Evolutionary conservation across 169 alveolate species (phyloP).

Genomic region (Plasmodium reichenowi): DNA sequence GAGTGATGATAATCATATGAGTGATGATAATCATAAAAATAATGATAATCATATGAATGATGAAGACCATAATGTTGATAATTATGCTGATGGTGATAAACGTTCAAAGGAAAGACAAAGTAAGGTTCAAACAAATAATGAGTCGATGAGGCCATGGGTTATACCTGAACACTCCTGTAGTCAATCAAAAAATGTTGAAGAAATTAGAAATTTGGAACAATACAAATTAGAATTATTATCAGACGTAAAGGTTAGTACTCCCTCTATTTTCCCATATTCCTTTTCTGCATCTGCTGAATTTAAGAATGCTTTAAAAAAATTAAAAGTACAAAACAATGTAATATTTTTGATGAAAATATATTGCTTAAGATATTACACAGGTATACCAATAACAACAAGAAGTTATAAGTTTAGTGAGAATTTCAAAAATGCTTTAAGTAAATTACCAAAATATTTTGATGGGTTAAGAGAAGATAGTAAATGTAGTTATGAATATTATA

Average conservation of each 20-base stretch:
- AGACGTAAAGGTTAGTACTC: slow-evolving; percentile 87
- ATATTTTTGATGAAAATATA: slow-evolving; percentile 87
- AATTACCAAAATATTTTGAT: slow-evolving; percentile 74
- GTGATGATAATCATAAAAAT: neutral
- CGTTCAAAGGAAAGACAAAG: neutral
- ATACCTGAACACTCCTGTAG: slow-evolving; percentile 77
- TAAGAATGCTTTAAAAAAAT: slow-evolving; percentile 81
- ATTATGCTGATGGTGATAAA: neutral
- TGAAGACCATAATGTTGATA: neutral
- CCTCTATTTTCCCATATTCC: slow-evolving; percentile 79
- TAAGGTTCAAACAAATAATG: neutral
- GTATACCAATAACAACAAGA: slow-evolving; percentile 79
- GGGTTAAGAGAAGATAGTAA: slow-evolving; percentile 73
- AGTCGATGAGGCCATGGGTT: slow-evolving; percentile 53
- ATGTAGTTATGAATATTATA: slow-evolving; percentile 73
- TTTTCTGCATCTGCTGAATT: slow-evolving; percentile 89
- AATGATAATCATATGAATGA: neutral
- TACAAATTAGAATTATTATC: slow-evolving; percentile 84
- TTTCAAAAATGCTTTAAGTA: slow-evolving; percentile 77
- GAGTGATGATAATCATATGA: neutral
- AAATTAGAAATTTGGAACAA: slow-evolving; percentile 77
- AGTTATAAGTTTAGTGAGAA: slow-evolving; percentile 78
- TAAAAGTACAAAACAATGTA: slow-evolving; percentile 77
- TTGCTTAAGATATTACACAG: slow-evolving; percentile 89
- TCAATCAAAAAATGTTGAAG: slow-evolving; percentile 77